Base-by-base conservation (phyloP, 805 yeast species). In the Candida coquimbonensis region DNA sequence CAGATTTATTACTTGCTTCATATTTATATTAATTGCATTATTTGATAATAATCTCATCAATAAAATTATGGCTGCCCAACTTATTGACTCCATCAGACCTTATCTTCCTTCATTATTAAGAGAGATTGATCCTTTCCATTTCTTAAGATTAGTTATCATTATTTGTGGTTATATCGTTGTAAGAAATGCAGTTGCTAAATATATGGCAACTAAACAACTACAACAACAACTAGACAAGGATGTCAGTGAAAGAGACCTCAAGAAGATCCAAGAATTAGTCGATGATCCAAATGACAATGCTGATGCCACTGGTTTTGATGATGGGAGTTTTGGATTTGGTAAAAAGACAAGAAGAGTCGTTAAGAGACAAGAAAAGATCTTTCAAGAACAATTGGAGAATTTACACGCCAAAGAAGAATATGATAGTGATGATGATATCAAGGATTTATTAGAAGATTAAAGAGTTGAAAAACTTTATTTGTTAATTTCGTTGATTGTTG, bases 281-380 rank as follows among this genome's bases (percentile, higher is more conserved):
- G 70, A 65, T 12, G 57, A 63, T 33, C 68, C 70, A 38, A 70
- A 66, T 24, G 65, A 60, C 27, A 56, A 61, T 33, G 72, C 67
- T 29, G 62, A 69, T 40, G 61, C 68, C 38, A 66, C 67, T 36
- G 56, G 59, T 21, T 53, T 40, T 9, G 50, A 57, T 42, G 79
- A 79, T 33, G 59, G 66, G 35, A 52, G 71, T 6, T 84, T 84
- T 69, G 91, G 93, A 27, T 84, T 89, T 88, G 93, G 93, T 45
- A 85, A 84, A 61, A 73, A 74, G 57, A 83, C 90, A 7, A 75
- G 90, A 68, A 69, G 70, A 52, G 71, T 70, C 48, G 78, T 77
- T 37, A 75, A 77, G 61, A 68, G 69, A 48, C 80, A 80, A 54
- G 75, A 80, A 54, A 68, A 75, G 46, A 51, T 74, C 14, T 66